Evolutionary conservation across 768 basidiomycete species (phyloP), one percentile per base, ranked within the genome.

Genomic region (Auriculariales sp.): DNA sequence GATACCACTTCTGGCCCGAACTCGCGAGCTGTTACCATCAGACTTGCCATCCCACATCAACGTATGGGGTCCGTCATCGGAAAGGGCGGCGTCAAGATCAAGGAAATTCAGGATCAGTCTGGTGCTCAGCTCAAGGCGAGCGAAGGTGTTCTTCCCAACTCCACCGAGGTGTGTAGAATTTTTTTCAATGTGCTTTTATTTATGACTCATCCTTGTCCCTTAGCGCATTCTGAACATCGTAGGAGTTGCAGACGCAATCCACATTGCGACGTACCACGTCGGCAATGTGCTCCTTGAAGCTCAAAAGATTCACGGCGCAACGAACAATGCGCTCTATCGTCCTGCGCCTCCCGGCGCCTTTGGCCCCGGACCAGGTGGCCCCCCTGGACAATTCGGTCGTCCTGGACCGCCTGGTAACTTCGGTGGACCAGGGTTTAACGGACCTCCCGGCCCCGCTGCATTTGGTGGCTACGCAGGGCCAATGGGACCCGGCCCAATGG

Each of bases 31-130:
- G 95, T 99, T 49, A 98, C 95, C 28, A 98, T 99, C 74, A 97
- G 97, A 65, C 97, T 91, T 62, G 97, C 97, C 86, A 94, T 98
- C 51, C 94, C 94, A 55, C 95, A 97, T 66, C 93, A 90, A 9
- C 85, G 94, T 51, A 98, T 98, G 94, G 94, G 94, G 33, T 95
- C 92, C n/a, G 91, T 97, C 52, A 99, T 99, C 59, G 95, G 95
- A 49, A 98, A 95, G 65, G 87, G 84, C 54, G 95, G 95, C 28
- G 83, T 83, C 30, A 99, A 99, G 66, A 99, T 99, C 64, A 98
- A 97, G 71, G 95, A 99, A 68, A 99, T 99, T 56, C 95, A 99
- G 62, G 95, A 99, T 59, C 94, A 94, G 25, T 91, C 87, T 55
- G 95, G 95, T 31, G 95, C 95, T 14, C 71, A 92, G 54, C 68